phyloP scores from a whole-genome alignment of 225 moss, liverwort and hornwort species.

The Physcomitrium patens region DNA sequence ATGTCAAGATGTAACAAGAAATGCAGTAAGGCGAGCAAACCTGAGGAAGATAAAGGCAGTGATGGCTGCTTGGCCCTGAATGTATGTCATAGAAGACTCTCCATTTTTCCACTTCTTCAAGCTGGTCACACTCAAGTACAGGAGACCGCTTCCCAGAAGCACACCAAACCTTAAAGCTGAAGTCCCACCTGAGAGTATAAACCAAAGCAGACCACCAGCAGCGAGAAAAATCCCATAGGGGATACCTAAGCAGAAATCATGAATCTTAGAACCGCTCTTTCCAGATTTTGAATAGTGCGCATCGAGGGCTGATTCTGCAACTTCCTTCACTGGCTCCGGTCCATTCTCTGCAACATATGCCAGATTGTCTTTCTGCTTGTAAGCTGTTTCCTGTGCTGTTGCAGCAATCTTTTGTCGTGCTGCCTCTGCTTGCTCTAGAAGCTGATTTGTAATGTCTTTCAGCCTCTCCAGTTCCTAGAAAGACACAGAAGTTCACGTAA shows the following conservation, averaged over 20 bases:
- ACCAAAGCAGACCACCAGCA: constrained; percentile 82
- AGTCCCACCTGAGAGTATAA: constrained; percentile 76
- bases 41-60: constrained; percentile 80
- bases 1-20: constrained; percentile 13
- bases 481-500: not conserved
- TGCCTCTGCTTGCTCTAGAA: constrained; percentile 80
- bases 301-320: constrained; percentile 80
- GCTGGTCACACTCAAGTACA: constrained; percentile 83
- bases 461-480: constrained; percentile 74
- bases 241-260: constrained; percentile 96
- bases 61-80: constrained; percentile 85
- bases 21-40: constrained; percentile 18
- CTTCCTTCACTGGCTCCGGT: constrained; percentile 88
- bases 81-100: constrained; percentile 70
- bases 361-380: constrained; percentile 76
- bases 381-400: constrained; percentile 83
- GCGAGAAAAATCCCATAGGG: constrained; percentile 77
- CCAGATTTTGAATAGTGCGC: constrained; percentile 77
- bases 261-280: constrained; percentile 81
- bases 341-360: constrained; percentile 81
- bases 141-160: constrained; percentile 79
- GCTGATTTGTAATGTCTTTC: constrained; percentile 84
- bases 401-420: constrained; percentile 68
- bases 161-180: constrained; percentile 90
- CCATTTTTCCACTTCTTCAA: constrained; percentile 93